Percentiles rank a stretch among this genome's conserved stretches.
Conservation (phyloP, 345 rosid species). For the Psidium friedrichsthalianum region DNA sequence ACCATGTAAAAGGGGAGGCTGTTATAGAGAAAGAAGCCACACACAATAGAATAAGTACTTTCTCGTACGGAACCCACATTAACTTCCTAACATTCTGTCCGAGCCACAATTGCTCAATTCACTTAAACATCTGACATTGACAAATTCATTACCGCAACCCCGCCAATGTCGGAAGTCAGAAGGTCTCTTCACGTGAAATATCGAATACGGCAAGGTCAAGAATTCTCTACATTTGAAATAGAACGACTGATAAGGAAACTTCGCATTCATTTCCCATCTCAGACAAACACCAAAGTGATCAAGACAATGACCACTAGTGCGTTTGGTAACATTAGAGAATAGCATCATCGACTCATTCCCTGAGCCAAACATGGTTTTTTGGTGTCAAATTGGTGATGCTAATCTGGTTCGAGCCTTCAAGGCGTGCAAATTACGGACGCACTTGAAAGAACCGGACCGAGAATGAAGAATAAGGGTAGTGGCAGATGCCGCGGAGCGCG, state of each 20-base stretch:
- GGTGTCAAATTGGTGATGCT: not conserved
- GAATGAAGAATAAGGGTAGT: not conserved
- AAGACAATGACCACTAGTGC: not conserved
- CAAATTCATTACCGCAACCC: accelerated
- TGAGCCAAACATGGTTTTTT: not conserved
- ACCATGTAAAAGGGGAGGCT: not conserved
- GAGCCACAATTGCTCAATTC: not conserved
- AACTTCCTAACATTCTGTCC: not conserved
- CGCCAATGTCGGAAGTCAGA: not conserved
- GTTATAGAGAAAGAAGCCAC: not conserved
- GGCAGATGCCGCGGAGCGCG: not conserved
- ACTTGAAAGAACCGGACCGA: not conserved
- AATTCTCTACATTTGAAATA: not conserved
- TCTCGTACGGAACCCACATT: not conserved
- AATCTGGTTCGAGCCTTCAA: not conserved
- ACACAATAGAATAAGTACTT: not conserved
- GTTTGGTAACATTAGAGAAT: not conserved
- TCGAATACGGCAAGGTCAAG: not conserved
- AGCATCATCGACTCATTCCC: not conserved
- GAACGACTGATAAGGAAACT: not conserved
- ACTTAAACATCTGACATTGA: not conserved
- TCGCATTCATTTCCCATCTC: not conserved
- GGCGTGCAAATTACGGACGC: not conserved
- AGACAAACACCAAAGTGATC: not conserved
- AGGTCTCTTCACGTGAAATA: not conserved